Evolutionary conservation across 2,329 filamentous ascomycete species (phyloP).

Genomic region (Beauveria brongniartii): DNA sequence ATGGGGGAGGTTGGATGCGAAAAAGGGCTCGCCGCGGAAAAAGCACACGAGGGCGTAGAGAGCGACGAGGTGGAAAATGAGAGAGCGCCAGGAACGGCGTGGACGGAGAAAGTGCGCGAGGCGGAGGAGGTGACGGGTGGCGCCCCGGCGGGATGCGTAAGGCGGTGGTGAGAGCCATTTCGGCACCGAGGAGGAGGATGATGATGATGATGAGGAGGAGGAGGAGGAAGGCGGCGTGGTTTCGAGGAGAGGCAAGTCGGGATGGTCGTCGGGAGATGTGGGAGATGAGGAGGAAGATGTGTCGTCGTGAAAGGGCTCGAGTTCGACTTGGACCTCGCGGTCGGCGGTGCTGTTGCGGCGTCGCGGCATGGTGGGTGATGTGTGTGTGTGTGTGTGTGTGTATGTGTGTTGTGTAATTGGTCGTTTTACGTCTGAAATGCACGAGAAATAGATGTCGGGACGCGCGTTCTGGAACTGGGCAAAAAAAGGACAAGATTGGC

Average conservation of each 20-base stretch:
- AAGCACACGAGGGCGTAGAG: slow-evolving; percentile 9
- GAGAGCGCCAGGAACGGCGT: slow-evolving; percentile 3
- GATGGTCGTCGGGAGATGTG: not conserved
- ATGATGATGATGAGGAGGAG: not conserved
- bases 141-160: not conserved
- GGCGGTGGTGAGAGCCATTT: slow-evolving; percentile 9
- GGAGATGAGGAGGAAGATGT: not conserved
- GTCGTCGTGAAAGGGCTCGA: slow-evolving; percentile 11
- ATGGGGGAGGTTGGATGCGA: slow-evolving; percentile 34
- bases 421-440: no score
- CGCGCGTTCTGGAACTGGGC: no score
- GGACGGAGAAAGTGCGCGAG: not conserved
- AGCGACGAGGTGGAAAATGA: slow-evolving; percentile 2
- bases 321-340: slow-evolving; percentile 1
- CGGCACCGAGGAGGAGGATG: not conserved
- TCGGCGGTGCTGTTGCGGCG: not conserved
- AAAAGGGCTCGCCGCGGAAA: slow-evolving; percentile 31
- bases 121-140: not conserved
- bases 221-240: not conserved
- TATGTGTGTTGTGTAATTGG: not conserved
- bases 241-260: slow-evolving; percentile 7
- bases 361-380: not conserved
- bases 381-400: not conserved
- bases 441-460: no score
- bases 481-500: no score